Evolutionary conservation across 2,329 filamentous ascomycete species (phyloP), one percentile per base, ranked within the genome.

Genomic region (Phyllosticta citribraziliensis): DNA sequence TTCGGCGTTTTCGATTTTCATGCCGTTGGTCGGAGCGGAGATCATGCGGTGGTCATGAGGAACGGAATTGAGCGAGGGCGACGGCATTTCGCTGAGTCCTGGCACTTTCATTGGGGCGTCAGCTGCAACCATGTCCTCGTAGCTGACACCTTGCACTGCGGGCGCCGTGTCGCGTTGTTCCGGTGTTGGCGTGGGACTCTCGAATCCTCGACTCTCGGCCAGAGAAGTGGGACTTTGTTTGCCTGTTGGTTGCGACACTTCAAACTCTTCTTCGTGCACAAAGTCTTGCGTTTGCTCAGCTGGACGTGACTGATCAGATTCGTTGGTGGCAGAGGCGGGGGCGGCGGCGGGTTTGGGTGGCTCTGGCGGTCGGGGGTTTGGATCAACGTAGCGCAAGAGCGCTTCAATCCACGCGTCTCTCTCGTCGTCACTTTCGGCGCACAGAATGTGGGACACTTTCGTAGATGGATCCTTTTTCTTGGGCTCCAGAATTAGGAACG

Each of bases 381-480:
- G 86, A 68, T 97, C 91, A 51, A 96, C 92, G 80, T 95, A 96
- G 66, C 90, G 88, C 63, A 97, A 78, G 51, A 99, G 79, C 22
- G 89, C 88, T 62, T 95, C 89, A 1, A 99, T 93, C 94, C 94
- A 99, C 53, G 87, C 82, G 74, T 99, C 94, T 63, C 94, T 86
- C 76, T 99, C 94, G 63, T 81, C 82, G 68, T 99, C 94, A 69
- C 89, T 97, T 74, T 99, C 94, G 0, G 94, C 93, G 72, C 94
- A 99, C 19, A 99, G 79, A 0, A 99, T 92, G 72, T 99, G 94
- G 65, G 93, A 89, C 24, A 97, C 90, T 58, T 93, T 82, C 66
- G 88, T 91, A 22, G 82, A 86, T 0, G 91, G 91, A 70, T 99
- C 94, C 74, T 96, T 97, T 74, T 91, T 91, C 78, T 99, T 99